Base-by-base conservation (phyloP, 345 rosid genomes). In the Diplotaxis tenuifolia region DNA sequence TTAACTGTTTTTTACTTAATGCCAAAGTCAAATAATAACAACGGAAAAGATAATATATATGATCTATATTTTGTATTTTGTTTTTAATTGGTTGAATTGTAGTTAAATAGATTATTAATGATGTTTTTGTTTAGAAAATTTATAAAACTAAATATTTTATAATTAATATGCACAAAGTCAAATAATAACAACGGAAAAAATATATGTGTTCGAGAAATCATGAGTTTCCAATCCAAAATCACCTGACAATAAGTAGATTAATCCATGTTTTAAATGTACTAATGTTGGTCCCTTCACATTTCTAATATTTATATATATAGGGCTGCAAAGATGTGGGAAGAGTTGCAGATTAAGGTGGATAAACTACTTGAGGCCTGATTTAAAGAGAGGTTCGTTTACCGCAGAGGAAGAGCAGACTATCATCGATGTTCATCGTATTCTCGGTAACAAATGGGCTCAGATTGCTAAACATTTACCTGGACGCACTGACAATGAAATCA, bases 401-500 rank as follows among this genome's bases (percentile, higher is more conserved):
- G 75, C 74, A 1, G 85, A 82, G 36, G 87, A 86, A 75, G 90
- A 84, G 74, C 86, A 82, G 66, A 81, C 82, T 5, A 86, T 86
- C 28, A 84, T 86, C 49, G 87, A 86, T 42, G 84, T 78, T 6
- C 90, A 86, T 72, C 84, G 90, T 60, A 86, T 86, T 71, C 73
- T 86, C 29, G 90, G 90, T 76, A 86, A 86, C 82, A 79, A 76
- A 71, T 79, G 82, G 82, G 79, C 82, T 70, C 82, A 79, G 34
- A 79, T 79, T 58, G 82, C 82, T 9, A 89, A 89, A 74, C 95
- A 89, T 61, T 78, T 89, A 0, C 95, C 95, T 0, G 95, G 95
- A 61, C 84, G 95, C 70, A 89, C 95, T 9, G 95, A 89, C 74
- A 89, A 89, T 34, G 95, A 89, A 73, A 88, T 89, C 69, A 87